Evolutionary conservation across 1,139 yeast species (phyloP).

Genomic region (Petasospora fabianii): DNA sequence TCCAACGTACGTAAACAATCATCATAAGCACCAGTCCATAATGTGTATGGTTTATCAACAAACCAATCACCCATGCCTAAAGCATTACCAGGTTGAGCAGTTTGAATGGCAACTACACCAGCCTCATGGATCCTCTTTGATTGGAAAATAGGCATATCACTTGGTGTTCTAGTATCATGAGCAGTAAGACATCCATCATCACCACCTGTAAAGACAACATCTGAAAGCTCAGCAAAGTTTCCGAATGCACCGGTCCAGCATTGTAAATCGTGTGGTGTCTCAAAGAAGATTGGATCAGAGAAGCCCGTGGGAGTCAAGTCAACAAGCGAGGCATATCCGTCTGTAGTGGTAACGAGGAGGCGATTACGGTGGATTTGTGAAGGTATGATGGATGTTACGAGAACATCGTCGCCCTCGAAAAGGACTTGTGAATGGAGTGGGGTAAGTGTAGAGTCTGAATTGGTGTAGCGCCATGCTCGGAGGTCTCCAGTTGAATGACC

Average conservation of each 20-base stretch:
- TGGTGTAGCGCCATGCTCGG: constrained; percentile 51
- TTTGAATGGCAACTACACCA: constrained; percentile 78
- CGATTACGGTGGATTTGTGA: constrained; percentile 38
- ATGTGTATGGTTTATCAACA: constrained; percentile 39
- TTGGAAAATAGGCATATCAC: constrained; percentile 46
- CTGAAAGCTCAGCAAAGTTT: constrained; percentile 44
- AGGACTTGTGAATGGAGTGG: constrained; percentile 34
- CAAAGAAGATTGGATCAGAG: constrained; percentile 16
- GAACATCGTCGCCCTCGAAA: constrained; percentile 41
- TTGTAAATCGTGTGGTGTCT: constrained; percentile 58
- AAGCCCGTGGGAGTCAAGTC: constrained; percentile 26
- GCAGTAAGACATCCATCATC: constrained; percentile 79
- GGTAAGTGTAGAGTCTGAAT: constrained; percentile 18
- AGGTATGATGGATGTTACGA: constrained; percentile 68
- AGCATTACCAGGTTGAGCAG: constrained; percentile 34
- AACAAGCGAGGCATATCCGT: constrained; percentile 45
- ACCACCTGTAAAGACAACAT: constrained; percentile 82
- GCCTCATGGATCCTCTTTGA: constrained; percentile 70
- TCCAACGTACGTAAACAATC: constrained; percentile 72
- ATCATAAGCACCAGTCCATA: constrained; percentile 94
- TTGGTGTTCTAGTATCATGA: constrained; percentile 59
- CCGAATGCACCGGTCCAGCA: constrained; percentile 91
- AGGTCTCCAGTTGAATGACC: constrained; percentile 83
- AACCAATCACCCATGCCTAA: constrained; percentile 36
- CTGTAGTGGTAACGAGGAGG: constrained; percentile 53